Evolutionary conservation across 2,329 filamentous ascomycete species (phyloP).

Genomic region (Aspergillus sp.): DNA sequence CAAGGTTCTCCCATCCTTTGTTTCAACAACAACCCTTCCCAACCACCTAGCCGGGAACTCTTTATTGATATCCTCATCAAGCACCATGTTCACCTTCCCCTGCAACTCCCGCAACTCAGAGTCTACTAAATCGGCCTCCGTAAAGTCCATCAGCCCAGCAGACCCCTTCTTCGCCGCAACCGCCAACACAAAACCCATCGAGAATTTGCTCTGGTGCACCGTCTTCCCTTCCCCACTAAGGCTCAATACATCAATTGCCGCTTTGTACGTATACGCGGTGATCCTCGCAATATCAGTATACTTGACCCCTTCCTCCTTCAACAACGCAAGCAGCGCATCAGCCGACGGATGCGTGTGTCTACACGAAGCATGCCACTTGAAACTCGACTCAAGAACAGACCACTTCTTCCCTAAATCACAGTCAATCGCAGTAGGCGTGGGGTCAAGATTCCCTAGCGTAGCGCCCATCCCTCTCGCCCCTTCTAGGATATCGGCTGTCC

Average conservation of each 20-base stretch:
- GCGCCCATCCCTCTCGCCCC: conserved; percentile 29
- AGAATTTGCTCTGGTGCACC: conserved; percentile 37
- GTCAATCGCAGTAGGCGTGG: conserved; percentile 25
- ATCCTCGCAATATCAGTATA: conserved; percentile 32
- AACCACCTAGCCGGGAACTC: conserved; percentile 30
- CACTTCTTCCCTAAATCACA: conserved; percentile 25
- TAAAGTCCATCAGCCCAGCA: conserved; percentile 33
- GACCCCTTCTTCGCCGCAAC: conserved; percentile 33
- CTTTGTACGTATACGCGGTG: conserved; percentile 28
- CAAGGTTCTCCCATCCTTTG: conserved; percentile 14
- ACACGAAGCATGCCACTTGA: conserved; percentile 37
- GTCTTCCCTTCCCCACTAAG: conserved; percentile 30
- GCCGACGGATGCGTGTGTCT: conserved; percentile 34
- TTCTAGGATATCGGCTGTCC: conserved; percentile 30
- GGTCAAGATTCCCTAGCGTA: conserved; percentile 22
- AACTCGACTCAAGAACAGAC: conserved; percentile 29
- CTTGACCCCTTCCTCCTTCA: conserved; percentile 24
- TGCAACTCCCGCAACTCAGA: conserved; percentile 25
- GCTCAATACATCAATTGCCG: conserved; percentile 31
- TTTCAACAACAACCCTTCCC: conserved; percentile 27
- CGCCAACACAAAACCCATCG: conserved; percentile 35
- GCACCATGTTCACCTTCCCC: conserved; percentile 27
- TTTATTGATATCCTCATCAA: conserved; percentile 27
- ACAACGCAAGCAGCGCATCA: conserved; percentile 29
- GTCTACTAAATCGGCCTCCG: conserved; percentile 27